These are phyloP conservation scores for Mucor plumbeus DNA, from an alignment of 371 early-diverging fungal genomes.

Conservation along the genomic window DNA sequence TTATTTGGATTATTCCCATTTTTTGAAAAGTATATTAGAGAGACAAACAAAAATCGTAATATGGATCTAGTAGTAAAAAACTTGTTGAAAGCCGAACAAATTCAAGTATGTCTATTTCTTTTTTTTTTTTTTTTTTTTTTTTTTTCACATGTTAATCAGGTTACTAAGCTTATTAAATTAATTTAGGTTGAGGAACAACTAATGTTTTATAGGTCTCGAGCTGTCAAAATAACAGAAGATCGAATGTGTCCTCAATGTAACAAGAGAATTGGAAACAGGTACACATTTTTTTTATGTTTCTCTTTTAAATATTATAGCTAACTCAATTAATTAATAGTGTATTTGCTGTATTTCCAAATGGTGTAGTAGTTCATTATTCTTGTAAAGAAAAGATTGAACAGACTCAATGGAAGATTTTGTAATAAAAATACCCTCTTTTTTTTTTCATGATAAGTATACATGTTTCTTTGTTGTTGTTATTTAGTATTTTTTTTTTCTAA, in stretches of 20 bases:
- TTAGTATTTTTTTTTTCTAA: conserved; percentile 2
- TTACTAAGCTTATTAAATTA: too few species aligned
- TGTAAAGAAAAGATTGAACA: conserved; percentile 73
- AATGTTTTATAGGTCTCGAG: conserved; percentile 64
- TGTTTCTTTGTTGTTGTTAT: conserved; percentile 7
- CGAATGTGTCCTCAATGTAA: conserved; percentile 83
- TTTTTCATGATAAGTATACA: conserved; percentile 3
- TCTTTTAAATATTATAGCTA: not conserved
- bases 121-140: too few species aligned
- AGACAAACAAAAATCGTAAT: conserved; percentile 65
- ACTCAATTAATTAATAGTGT: conserved; percentile 47
- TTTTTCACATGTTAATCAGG: too few species aligned
- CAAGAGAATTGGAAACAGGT: conserved; percentile 81
- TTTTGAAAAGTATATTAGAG: conserved; percentile 73
- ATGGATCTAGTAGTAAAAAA: conserved; percentile 74
- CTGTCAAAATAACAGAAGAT: conserved; percentile 78
- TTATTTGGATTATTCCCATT: conserved; percentile 66
- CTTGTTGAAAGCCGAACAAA: conserved; percentile 69
- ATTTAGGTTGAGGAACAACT: conserved; percentile 73
- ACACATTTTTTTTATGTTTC: conserved; percentile 8
- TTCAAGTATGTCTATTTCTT: conserved; percentile 54
- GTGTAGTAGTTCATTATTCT: conserved; percentile 78
- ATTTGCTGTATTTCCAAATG: conserved; percentile 79
- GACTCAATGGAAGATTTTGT: conserved; percentile 50
- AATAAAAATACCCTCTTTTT: conserved; percentile 20